These are phyloP conservation scores for Acrocalymma vagum DNA, from an alignment of 2,329 filamentous ascomycete species.

Conservation along the genomic window DNA sequence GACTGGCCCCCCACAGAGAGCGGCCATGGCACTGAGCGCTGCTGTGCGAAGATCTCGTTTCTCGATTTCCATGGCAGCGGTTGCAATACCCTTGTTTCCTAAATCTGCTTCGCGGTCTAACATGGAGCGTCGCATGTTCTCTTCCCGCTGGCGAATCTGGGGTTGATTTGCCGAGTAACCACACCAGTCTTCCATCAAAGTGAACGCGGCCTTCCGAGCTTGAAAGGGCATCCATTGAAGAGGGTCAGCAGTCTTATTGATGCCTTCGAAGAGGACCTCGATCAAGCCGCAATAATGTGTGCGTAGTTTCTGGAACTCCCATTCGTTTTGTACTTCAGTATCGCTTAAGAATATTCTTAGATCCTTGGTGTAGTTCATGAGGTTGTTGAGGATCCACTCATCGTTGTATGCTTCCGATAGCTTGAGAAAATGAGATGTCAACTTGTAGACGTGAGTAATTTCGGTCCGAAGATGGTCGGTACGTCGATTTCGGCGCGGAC, in stretches of 20 bases:
- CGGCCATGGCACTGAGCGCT: conserved; percentile 93
- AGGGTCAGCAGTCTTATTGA: conserved; percentile 84
- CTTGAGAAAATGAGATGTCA: conserved; percentile 89
- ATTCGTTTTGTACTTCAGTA: conserved; percentile 91
- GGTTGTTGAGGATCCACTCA: conserved; percentile 88
- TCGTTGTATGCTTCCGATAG: conserved; percentile 81
- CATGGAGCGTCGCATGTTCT: conserved; percentile 85
- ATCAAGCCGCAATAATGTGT: conserved; percentile 94
- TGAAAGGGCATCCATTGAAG: conserved; percentile 98
- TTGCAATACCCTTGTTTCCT: conserved; percentile 78
- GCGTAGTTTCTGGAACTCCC: conserved; percentile 89
- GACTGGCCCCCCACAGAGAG: conserved; percentile 84
- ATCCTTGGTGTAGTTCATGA: conserved; percentile 90
- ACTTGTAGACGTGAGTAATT: conserved; percentile 93
- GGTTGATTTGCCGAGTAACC: conserved; percentile 92
- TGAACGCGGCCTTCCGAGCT: conserved; percentile 91
- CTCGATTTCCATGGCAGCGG: conserved; percentile 94
- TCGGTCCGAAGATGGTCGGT: conserved; percentile 91
- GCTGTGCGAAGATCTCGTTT: conserved; percentile 91
- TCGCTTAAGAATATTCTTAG: conserved; percentile 95
- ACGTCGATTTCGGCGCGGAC: conserved; percentile 79
- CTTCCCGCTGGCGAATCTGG: conserved; percentile 82
- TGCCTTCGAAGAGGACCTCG: conserved; percentile 90
- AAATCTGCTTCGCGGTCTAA: conserved; percentile 78
- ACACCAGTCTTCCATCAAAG: conserved; percentile 99